Base-by-base conservation (phyloP, 345 rosid species). In the Moricandia moricandioides region DNA sequence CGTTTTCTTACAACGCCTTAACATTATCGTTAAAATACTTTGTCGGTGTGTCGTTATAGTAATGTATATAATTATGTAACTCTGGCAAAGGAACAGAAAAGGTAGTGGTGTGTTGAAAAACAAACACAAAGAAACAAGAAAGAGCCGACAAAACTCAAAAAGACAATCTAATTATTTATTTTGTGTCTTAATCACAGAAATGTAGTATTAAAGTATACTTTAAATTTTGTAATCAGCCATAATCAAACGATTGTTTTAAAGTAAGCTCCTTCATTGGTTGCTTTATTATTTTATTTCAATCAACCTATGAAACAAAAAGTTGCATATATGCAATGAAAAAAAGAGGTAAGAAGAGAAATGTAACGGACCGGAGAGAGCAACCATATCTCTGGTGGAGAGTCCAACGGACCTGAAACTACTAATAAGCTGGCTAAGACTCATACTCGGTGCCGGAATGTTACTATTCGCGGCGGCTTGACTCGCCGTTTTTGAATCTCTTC, bases 401-500 rank as follows among this genome's bases (percentile, higher is more conserved):
- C 97, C 98, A 37, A 85, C 82, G 33, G 83, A 74, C 54, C 56
- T 84, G 84, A 89, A 89, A 21, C 81, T 74, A 9, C 88, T 83
- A 69, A 83, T 77, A 66, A 89, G 90, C 52, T 70, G 86, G 82
- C 70, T 83, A 51, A 94, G 80, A 82, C 82, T 90, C 0, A 79
- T 74, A 30, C 86, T 84, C 3, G 96, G 97, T 2, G 86, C 54
- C 4, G 98, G 97, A 78, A 94, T 86, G 76, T 85, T 76, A 43
- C 56, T 88, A 75, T 91, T 94, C 0, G 97, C 96, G 0, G 90
- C 97, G 4, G 89, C 72, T 61, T 81, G 95, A 81, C 97, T 89
- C 17, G 98, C 88, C 0, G 88, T 88, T 61, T 77, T 84, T 0
- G 95, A 83, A 71, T 94, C 98, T 83, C 97, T 86, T 78, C 97